Percentiles rank a stretch among this genome's conserved stretches.
Conservation (phyloP, 768 basidiomycete species). For the Mycena crocata region DNA sequence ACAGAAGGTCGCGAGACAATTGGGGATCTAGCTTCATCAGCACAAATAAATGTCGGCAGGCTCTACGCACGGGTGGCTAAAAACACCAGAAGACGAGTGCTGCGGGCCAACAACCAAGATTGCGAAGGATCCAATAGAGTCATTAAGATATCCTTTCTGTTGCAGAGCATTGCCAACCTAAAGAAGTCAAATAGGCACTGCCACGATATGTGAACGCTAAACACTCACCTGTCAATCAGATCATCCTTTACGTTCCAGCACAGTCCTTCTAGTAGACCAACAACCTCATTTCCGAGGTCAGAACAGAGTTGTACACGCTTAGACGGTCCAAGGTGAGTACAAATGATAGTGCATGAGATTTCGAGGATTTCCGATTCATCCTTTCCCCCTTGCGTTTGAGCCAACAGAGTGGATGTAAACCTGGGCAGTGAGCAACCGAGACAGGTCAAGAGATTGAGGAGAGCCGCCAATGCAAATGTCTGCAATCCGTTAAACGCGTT, state of each 20-base stretch:
- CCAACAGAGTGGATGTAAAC: constrained; percentile 54
- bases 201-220: neutral
- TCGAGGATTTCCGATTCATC: constrained; percentile 49
- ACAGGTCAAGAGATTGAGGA: constrained; percentile 64
- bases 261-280: constrained; percentile 66
- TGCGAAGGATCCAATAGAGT: constrained; percentile 63
- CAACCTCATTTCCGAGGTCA: constrained; percentile 52
- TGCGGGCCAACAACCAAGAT: constrained; percentile 59
- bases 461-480: constrained; percentile 58
- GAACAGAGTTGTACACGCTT: constrained; percentile 41
- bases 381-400: constrained; percentile 37
- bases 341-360: constrained; percentile 56
- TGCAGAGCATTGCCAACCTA: constrained; percentile 47
- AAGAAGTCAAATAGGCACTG: neutral
- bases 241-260: constrained; percentile 61
- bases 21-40: constrained; percentile 49
- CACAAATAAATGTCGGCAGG: constrained; percentile 1
- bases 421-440: constrained; percentile 62
- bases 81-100: constrained; percentile 62
- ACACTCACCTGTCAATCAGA: constrained; percentile 51
- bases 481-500: constrained; percentile 39
- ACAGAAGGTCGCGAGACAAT: constrained; percentile 58
- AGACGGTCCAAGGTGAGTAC: constrained; percentile 50
- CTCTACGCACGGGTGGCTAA: constrained; percentile 64
- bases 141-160: constrained; percentile 52